A percentile compares a stretch with the other conserved stretches of the same genome.
Conservation (phyloP, 768 basidiomycete species). For the Boletus rubescentipes region DNA sequence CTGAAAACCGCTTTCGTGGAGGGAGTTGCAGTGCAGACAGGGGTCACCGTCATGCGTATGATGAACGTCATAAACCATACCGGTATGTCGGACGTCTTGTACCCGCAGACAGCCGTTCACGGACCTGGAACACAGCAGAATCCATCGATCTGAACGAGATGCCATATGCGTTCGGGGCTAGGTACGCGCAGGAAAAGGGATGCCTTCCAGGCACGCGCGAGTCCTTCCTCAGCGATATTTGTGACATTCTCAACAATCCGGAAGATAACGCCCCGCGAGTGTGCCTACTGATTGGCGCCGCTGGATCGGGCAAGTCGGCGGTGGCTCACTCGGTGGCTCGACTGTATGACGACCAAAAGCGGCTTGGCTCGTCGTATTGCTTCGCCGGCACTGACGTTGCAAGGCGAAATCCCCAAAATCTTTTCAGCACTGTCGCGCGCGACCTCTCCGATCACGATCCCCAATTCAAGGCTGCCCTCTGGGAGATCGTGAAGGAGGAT, state of each 20-base stretch:
- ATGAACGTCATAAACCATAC: background rate
- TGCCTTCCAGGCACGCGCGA: slow-evolving; percentile 3
- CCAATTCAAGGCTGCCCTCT: slow-evolving; percentile 11
- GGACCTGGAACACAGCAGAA: background rate
- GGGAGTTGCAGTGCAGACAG: background rate
- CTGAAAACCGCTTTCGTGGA: background rate
- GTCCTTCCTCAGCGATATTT: background rate
- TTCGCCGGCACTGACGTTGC: slow-evolving; percentile 5
- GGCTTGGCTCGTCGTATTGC: slow-evolving; percentile 26
- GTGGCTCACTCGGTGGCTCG: slow-evolving; percentile 14
- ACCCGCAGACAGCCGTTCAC: background rate
- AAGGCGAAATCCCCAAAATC: slow-evolving; percentile 5
- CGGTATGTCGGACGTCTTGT: background rate
- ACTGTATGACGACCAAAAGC: slow-evolving; percentile 6
- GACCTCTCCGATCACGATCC: slow-evolving; percentile 24
- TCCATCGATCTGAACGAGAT: slow-evolving; percentile 6
- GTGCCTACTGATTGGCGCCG: too few relatives aligned
- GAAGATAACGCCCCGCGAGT: background rate
- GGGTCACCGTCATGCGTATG: background rate
- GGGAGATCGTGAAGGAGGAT: slow-evolving; percentile 1
- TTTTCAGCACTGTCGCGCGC: slow-evolving; percentile 27
- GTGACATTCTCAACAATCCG: background rate
- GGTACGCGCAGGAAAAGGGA: slow-evolving; percentile 2
- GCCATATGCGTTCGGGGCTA: slow-evolving; percentile 7
- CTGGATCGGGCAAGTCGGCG: background rate